A percentile compares a stretch with the other conserved stretches of the same genome.
Evolutionary conservation across 371 early-diverging fungal genomes (phyloP).

Genomic region (Apophysomyces variabilis): DNA sequence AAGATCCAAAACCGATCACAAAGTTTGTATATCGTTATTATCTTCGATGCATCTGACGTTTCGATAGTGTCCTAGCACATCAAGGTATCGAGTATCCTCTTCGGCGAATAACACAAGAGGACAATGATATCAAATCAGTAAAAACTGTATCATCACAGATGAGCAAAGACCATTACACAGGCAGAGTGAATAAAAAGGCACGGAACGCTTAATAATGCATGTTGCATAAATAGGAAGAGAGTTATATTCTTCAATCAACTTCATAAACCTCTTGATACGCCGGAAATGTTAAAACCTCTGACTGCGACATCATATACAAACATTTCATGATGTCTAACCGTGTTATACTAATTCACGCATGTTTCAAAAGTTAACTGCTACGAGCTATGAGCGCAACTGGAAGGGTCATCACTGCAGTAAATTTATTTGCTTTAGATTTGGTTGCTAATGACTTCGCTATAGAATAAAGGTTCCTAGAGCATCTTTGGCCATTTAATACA

Average conservation of each 20-base stretch:
- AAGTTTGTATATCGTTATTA: slow-evolving; percentile 55
- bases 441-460: no score
- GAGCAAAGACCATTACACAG: background rate
- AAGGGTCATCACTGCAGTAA: no score
- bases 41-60: slow-evolving; percentile 5
- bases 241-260: no score
- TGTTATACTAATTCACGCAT: no score
- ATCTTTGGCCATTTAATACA: slow-evolving; percentile 6
- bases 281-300: no score
- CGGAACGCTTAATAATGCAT: slow-evolving; percentile 2
- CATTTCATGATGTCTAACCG: no score
- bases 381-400: no score
- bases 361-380: no score
- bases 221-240: no score
- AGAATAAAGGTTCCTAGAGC: background rate
- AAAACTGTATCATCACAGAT: slow-evolving; percentile 26
- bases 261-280: no score
- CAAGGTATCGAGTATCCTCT: slow-evolving; percentile 68
- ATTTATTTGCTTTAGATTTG: no score
- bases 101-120: slow-evolving; percentile 67
- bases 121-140: slow-evolving; percentile 64
- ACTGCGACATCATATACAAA: no score
- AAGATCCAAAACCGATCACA: slow-evolving; percentile 83
- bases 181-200: slow-evolving; percentile 11
- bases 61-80: slow-evolving; percentile 58